Base-by-base conservation (phyloP, 495 filamentous ascomycete genomes). In the Neurospora sp. region DNA sequence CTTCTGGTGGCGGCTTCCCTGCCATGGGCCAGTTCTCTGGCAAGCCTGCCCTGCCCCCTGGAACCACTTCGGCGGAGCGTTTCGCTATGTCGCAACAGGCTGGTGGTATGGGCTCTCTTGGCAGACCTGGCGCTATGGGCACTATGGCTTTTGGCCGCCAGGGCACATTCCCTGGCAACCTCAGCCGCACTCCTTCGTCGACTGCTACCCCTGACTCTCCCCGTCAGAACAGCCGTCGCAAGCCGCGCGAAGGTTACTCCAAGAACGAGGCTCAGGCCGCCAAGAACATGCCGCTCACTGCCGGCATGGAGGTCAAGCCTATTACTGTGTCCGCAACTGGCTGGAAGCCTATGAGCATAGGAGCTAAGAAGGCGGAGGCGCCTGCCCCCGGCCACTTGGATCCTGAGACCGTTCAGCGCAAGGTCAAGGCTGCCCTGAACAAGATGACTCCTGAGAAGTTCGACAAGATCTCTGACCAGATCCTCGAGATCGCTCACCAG, bases 361-460 rank as follows among this genome's bases (percentile, higher is more conserved):
- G 82, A 41, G 80, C 82, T 71, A 79, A 83, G 76, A 35, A 54
- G 11, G 69, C 81, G 5, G 76, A 77, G n/a, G 71, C 81, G 54
- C 81, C 82, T 39, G 75, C 79, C 35, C 73, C 82, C 11, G 87
- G 85, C 59, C 87, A 92, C 76, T 85, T 99, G 85, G 86, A 95
- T 73, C 96, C 96, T 20, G 93, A 94, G 74, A 90, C 96, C 83
- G 96, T 99, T 76, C 96, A 99, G 83, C 90, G 96, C 75, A 99
- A 98, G 89, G 96, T 98, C 79, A 99, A 99, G 89, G 92, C 93
- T 72, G 92, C 92, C 69, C 85, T 99, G 77, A 98, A 99, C 89
- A 98, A 98, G 91, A 98, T 99, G 96, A 98, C 96, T 0, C 96
- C 96, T 1, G 96, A 98, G 84, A 98, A 98, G 78, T 99, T 99